These are phyloP conservation scores for Fusarium citri DNA, from an alignment of 2,329 filamentous ascomycete species.

Conservation along the genomic window DNA sequence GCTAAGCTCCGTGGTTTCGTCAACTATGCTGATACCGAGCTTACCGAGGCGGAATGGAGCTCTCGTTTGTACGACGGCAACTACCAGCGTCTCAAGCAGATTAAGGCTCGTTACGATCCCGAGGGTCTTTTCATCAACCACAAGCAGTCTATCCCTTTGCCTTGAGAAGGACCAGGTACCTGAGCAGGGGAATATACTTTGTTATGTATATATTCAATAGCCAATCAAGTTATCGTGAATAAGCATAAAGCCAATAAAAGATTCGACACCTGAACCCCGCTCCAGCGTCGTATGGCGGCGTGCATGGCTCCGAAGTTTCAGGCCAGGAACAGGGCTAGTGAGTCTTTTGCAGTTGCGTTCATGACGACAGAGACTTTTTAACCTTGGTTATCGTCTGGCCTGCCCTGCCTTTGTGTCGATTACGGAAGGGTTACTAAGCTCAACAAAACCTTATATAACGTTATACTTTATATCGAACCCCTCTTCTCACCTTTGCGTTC, in stretches of 20 bases:
- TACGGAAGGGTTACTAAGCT: background rate
- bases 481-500: background rate
- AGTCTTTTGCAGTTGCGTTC: background rate
- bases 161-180: background rate
- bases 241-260: conserved; percentile 4
- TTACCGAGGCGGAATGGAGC: conserved; percentile 40
- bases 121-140: conserved; percentile 40
- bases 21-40: conserved; percentile 44
- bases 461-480: background rate
- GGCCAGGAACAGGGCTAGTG: background rate
- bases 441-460: background rate
- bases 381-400: background rate
- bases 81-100: conserved; percentile 36
- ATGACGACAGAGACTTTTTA: background rate
- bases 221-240: background rate
- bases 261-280: background rate
- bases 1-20: conserved; percentile 41
- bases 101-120: conserved; percentile 38
- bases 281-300: background rate
- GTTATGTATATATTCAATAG: background rate
- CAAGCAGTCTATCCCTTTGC: conserved; percentile 38
- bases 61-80: conserved; percentile 42
- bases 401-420: background rate
- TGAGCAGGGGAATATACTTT: no score
- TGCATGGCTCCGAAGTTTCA: background rate